A percentile compares a stretch with the other conserved stretches of the same genome.
Conservation (phyloP, 164 flowering plant genomes). For the Brasenia schreberi region DNA sequence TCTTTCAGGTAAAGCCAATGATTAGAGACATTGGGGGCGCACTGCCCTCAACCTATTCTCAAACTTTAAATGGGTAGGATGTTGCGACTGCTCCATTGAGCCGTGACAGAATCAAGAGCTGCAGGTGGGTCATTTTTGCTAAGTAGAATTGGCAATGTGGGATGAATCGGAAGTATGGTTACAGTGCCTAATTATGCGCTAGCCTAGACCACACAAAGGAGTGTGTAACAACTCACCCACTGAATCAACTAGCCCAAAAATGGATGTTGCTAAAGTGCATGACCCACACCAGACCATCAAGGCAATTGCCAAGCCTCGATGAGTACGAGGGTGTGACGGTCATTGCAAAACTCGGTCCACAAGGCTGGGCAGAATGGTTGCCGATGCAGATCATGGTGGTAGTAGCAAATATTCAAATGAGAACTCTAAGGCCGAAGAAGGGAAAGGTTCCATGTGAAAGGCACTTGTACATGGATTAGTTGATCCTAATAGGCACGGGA, state of each 20-base stretch:
- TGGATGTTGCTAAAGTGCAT: constrained; percentile 1
- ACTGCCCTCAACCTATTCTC: background rate
- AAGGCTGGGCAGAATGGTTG: constrained; percentile 1
- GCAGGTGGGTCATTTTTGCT: too few species aligned
- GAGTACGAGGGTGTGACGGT: background rate
- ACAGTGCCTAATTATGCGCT: constrained; percentile 1
- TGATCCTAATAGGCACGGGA: constrained; percentile 15
- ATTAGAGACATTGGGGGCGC: too few species aligned
- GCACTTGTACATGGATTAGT: constrained; percentile 15
- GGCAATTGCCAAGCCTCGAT: too few species aligned
- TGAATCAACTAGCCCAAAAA: background rate
- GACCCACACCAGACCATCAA: too few species aligned
- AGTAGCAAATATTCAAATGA: too few species aligned
- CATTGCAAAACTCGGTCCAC: background rate
- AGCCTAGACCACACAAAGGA: background rate
- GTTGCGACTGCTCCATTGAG: too few species aligned
- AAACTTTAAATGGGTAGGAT: too few species aligned
- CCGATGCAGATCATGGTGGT: constrained; percentile 2
- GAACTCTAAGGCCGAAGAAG: constrained; percentile 2
- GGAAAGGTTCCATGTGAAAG: constrained; percentile 5
- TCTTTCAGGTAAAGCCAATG: too few species aligned
- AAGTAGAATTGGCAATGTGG: too few species aligned
- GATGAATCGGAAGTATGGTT: too few species aligned
- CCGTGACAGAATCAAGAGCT: too few species aligned
- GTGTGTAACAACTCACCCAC: too few species aligned